Evolutionary conservation across 768 basidiomycete species (phyloP).

Genomic region (Royoungia palumana): DNA sequence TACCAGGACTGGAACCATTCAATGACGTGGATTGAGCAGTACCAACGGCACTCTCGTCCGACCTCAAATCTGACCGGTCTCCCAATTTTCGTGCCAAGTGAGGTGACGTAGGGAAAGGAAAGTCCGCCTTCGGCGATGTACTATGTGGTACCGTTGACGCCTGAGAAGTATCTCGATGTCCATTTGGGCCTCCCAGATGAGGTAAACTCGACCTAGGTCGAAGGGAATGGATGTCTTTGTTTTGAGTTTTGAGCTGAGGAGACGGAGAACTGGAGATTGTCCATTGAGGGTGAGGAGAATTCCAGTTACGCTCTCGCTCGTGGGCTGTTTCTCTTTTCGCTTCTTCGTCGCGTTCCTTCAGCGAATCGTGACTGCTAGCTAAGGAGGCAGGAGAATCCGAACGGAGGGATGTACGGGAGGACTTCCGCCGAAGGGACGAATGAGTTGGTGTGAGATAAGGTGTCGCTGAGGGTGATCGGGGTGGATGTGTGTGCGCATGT

Average conservation of each 20-base stretch:
- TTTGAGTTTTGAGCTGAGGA: slow-evolving; percentile 5
- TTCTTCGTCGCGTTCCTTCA: slow-evolving; percentile 31
- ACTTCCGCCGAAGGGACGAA: slow-evolving; percentile 31
- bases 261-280: slow-evolving; percentile 23
- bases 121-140: neutral
- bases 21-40: neutral
- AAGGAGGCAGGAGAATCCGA: slow-evolving; percentile 44
- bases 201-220: slow-evolving; percentile 21
- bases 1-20: slow-evolving; percentile 9
- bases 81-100: neutral
- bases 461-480: slow-evolving; percentile 39
- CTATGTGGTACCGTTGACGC: slow-evolving; percentile 2
- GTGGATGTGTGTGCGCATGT: slow-evolving; percentile 35
- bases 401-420: slow-evolving; percentile 33
- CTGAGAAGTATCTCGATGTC: slow-evolving; percentile 5
- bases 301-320: slow-evolving; percentile 68
- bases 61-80: neutral
- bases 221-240: slow-evolving; percentile 5
- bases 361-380: slow-evolving; percentile 33
- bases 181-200: slow-evolving; percentile 6
- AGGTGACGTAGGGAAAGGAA: neutral
- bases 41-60: neutral
- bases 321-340: slow-evolving; percentile 38
- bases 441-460: slow-evolving; percentile 34
- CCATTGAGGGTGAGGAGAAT: slow-evolving; percentile 63